phyloP scores from a whole-genome alignment of 768 basidiomycete species.

The Hygrocybe punicea region DNA sequence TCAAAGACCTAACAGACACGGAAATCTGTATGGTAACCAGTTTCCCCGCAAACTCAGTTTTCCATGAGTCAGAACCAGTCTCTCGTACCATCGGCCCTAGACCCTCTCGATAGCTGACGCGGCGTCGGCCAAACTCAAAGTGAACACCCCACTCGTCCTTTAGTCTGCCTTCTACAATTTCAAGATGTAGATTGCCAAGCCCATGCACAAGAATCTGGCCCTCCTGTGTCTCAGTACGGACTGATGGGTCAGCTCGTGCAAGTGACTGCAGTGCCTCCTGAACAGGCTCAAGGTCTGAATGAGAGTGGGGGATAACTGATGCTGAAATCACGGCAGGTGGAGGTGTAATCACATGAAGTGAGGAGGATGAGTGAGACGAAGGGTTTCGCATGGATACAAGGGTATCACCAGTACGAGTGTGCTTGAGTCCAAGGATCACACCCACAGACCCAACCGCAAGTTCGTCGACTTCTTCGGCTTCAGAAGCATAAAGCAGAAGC shows the following conservation, averaged over 20 bases:
- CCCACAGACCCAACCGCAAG: conserved; percentile 82
- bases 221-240: conserved; percentile 74
- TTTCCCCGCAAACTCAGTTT: conserved; percentile 61
- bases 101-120: conserved; percentile 78
- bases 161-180: conserved; percentile 80
- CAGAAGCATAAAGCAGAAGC: conserved; percentile 73
- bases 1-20: conserved; percentile 54
- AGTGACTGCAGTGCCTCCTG: conserved; percentile 70
- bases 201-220: conserved; percentile 83
- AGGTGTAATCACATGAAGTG: conserved; percentile 62
- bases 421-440: conserved; percentile 75
- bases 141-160: conserved; percentile 74
- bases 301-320: conserved; percentile 75
- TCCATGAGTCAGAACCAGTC: conserved; percentile 48
- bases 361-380: conserved; percentile 28
- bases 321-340: conserved; percentile 85
- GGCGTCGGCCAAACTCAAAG: conserved; percentile 73
- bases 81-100: conserved; percentile 33
- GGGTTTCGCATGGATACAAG: conserved; percentile 53
- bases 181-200: conserved; percentile 82
- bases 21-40: conserved; percentile 47
- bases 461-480: conserved; percentile 71
- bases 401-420: conserved; percentile 86
- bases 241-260: conserved; percentile 85
- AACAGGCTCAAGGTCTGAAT: conserved; percentile 73